Percentiles rank a stretch among this genome's conserved stretches.
Evolutionary conservation across 805 yeast species (phyloP).

Genomic region (Teunomyces kruisii): DNA sequence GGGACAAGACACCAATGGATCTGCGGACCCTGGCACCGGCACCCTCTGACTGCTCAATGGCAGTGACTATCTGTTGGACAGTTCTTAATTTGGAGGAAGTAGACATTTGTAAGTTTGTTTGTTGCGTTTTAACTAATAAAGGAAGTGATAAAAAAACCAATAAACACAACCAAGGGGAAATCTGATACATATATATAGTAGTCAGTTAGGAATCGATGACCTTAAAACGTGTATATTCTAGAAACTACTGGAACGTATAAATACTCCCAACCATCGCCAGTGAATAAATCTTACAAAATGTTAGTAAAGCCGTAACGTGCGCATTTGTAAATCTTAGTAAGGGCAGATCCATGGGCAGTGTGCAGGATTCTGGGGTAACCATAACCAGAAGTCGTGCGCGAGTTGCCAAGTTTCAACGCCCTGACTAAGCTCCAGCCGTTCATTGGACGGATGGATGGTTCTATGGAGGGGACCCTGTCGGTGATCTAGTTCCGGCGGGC

Average conservation of each 20-base stretch:
- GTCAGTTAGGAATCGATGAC: background rate
- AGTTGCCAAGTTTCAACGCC: too few relatives aligned
- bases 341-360: too few relatives aligned
- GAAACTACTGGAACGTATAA: background rate
- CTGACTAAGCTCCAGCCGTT: background rate
- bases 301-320: background rate
- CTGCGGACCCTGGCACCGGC: slow-evolving; percentile 86
- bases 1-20: slow-evolving; percentile 66
- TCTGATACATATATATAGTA: slow-evolving; percentile 5
- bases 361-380: background rate
- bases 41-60: slow-evolving; percentile 78
- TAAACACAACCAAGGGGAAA: background rate
- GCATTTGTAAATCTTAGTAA: background rate
- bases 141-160: slow-evolving; percentile 1
- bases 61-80: slow-evolving; percentile 36
- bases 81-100: slow-evolving; percentile 20
- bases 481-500: slow-evolving; percentile 28
- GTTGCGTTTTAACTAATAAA: background rate
- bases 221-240: background rate
- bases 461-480: background rate
- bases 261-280: background rate
- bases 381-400: too few relatives aligned
- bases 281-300: background rate
- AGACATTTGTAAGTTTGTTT: slow-evolving; percentile 6
- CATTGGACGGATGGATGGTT: too few relatives aligned